Percentiles rank a stretch among this genome's conserved stretches.
Conservation (phyloP, 768 basidiomycete genomes). For the Pleurotus tuber-regium region DNA sequence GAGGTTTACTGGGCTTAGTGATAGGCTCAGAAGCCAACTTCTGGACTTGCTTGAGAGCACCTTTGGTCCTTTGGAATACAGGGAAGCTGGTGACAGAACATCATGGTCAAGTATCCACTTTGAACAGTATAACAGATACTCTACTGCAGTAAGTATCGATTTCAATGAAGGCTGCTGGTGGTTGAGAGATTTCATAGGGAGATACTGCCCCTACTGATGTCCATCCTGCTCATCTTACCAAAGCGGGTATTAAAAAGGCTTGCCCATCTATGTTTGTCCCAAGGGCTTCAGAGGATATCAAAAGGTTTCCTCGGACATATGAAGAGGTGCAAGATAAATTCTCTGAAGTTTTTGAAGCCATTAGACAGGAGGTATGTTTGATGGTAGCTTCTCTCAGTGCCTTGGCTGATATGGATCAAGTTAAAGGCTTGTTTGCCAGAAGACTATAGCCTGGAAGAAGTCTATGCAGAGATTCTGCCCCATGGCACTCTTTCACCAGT, state of each 20-base stretch:
- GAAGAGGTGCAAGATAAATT: background rate
- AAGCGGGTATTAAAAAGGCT: background rate
- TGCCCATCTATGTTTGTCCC: background rate
- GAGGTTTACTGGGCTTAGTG: too few relatives aligned
- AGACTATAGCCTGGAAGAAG: too few relatives aligned
- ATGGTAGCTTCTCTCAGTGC: background rate
- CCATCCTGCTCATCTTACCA: background rate
- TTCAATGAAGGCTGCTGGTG: background rate
- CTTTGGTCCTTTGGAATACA: too few relatives aligned
- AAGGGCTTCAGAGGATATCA: too few relatives aligned
- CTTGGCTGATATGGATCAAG: background rate
- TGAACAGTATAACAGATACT: background rate
- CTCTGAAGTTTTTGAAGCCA: background rate
- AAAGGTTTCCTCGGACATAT: background rate
- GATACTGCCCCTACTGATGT: background rate
- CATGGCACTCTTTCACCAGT: constrained; percentile 11
- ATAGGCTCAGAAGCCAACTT: too few relatives aligned
- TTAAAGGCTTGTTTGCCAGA: constrained; percentile 7
- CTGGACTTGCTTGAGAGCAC: too few relatives aligned
- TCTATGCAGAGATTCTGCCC: constrained; percentile 16
- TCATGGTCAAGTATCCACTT: background rate
- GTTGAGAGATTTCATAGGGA: background rate
- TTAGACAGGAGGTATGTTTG: background rate
- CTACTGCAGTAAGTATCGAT: background rate
- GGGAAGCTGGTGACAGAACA: too few relatives aligned